phyloP scores from a whole-genome alignment of 805 yeast species.

The Saturnispora zaruensis region DNA sequence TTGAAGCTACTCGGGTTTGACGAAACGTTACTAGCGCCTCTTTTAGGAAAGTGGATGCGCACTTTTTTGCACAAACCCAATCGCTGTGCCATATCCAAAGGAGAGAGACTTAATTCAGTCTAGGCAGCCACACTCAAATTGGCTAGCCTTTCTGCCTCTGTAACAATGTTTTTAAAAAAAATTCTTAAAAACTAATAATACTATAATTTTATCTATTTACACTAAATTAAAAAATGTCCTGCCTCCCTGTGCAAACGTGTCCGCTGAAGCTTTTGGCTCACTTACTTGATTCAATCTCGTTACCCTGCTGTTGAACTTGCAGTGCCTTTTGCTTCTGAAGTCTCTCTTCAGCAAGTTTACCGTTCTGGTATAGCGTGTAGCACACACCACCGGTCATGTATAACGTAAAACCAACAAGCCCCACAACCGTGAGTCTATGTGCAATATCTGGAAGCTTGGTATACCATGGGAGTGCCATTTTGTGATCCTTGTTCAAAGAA shows the following conservation, averaged over 20 bases:
- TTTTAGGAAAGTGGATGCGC: not conserved
- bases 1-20: no score
- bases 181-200: not conserved
- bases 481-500: not conserved
- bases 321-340: slow-evolving; percentile 25
- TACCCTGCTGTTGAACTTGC: slow-evolving; percentile 18
- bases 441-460: slow-evolving; percentile 61
- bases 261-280: not conserved
- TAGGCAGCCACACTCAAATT: no score
- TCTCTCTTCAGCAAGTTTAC: slow-evolving; percentile 41
- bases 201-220: not conserved
- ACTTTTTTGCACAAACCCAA: not conserved
- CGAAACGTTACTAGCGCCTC: no score
- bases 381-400: slow-evolving; percentile 46
- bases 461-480: slow-evolving; percentile 50
- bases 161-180: no score
- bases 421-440: slow-evolving; percentile 64
- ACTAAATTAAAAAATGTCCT: not conserved
- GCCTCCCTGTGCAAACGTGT: not conserved
- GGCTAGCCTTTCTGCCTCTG: no score
- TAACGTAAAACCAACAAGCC: slow-evolving; percentile 46
- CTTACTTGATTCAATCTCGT: slow-evolving; percentile 3
- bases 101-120: not conserved
- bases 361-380: slow-evolving; percentile 44
- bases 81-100: not conserved